Conservation (phyloP, 164 flowering plant species). For the Piper longum region DNA sequence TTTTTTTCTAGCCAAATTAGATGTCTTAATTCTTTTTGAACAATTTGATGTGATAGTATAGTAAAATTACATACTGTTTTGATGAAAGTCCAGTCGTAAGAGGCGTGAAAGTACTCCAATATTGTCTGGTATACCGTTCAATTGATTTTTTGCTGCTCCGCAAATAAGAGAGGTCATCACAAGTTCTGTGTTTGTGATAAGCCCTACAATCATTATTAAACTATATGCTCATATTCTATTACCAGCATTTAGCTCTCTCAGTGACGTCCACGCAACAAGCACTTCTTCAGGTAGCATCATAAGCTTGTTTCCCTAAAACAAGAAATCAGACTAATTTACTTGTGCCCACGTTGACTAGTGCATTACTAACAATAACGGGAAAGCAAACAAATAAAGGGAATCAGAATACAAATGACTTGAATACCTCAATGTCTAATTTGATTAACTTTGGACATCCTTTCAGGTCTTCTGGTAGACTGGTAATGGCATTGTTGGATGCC, state of each 20-base stretch:
- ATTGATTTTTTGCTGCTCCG: slow-evolving; percentile 64
- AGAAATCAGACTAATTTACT: background rate
- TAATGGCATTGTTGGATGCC: slow-evolving; percentile 73
- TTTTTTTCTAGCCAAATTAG: background rate
- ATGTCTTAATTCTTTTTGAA: background rate
- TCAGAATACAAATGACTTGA: background rate
- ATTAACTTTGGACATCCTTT: slow-evolving; percentile 55
- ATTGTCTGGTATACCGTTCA: slow-evolving; percentile 59
- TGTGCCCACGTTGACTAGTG: background rate
- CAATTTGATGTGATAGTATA: background rate
- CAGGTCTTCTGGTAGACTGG: slow-evolving; percentile 67
- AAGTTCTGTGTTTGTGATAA: background rate
- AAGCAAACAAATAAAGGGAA: background rate
- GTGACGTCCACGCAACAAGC: slow-evolving; percentile 60
- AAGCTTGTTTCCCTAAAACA: slow-evolving; percentile 77
- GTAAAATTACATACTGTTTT: slow-evolving; percentile 58
- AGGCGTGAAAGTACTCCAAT: slow-evolving; percentile 75
- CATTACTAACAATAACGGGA: background rate
- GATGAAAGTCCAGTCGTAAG: slow-evolving; percentile 81
- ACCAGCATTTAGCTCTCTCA: slow-evolving; percentile 88
- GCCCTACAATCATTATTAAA: background rate
- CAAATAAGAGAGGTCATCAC: background rate
- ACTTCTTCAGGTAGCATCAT: slow-evolving; percentile 33
- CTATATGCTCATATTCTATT: slow-evolving; percentile 7
- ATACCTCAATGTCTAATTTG: slow-evolving; percentile 87